Base-by-base conservation (phyloP, 495 filamentous ascomycete genomes). In the Penicillium simplicissimum region DNA sequence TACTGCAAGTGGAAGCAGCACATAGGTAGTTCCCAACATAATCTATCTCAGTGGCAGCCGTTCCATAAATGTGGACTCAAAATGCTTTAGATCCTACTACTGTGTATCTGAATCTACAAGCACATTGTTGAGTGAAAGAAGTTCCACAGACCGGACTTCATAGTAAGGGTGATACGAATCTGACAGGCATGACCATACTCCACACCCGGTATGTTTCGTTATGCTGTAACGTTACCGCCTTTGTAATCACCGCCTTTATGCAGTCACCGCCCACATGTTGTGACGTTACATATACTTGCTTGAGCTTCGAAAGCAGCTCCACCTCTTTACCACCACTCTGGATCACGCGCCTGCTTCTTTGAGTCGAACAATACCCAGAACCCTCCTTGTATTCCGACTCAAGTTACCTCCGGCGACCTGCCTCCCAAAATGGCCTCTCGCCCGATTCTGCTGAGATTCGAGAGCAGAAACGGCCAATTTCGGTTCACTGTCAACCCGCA, bases 381-480 rank as follows among this genome's bases (percentile, higher is more conserved):
- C 38, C 33, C 17, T 9, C 15, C n/a, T 54, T 19, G 10, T 13
- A 11, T 28, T 8, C 9, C 6, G 5, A 40, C 23, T 5, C 35
- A 35, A 14, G 47, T 2, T 28, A 7, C 8, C 8, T 33, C 4
- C 36, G 1, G 9, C 8, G 14, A 11, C 42, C 21, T 34, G 17
- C 21, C 36, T 14, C 42, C 21, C 28, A 45, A 14, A 45, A 84
- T 82, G 80, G 71, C 79, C 19, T 72, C 77, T 34, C 74, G 71
- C 52, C 63, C 79, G 38, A 81, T 84, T 53, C 63, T 84, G 4
- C 66, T 85, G 19, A 79, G 82, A 51, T 85, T 85, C 60, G 79
- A 83, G 62, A 82, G 81, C 69, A 82, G 79, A 45, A 81, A 85
- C 60, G 82, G 82, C 57, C 82, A 85, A 67, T 85, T 85, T 68